Base-by-base conservation (phyloP, 495 filamentous ascomycete species). In the Penicillium nucicola region DNA sequence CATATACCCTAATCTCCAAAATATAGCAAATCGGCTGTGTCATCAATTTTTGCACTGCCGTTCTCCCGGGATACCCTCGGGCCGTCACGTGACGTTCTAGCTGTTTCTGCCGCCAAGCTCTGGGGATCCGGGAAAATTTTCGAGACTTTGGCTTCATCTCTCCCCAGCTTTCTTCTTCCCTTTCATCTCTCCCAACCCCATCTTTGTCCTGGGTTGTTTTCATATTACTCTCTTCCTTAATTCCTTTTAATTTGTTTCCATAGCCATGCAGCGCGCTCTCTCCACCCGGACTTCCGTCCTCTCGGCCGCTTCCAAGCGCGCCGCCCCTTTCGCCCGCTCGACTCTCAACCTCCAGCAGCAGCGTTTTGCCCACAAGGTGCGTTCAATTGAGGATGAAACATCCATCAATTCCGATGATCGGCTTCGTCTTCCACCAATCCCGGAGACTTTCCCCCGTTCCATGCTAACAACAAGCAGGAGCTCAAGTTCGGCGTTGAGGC, bases 401-500 rank as follows among this genome's bases (percentile, higher is more conserved):
- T 6, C 7, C n/a, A 19, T 19, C 28, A 19, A 17, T 33, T 10
- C 20, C 39, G n/a, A 43, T 17, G 12, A 48, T 48, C 42, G 47
- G 19, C 13, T 22, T 17, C 33, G 7, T 28, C 14, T 57, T 53
- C 66, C 53, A 61, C 57, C 42, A 13, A 51, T 60, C 53, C 52
- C 60, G 51, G 53, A 34, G 34, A 40, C 34, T 35, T 35, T 25
- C 37, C 48, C 34, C 43, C 32, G 45, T 33, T 33, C 40, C 46
- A 42, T 58, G 50, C 67, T 69, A 50, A 68, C 57, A 37, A 25
- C 42, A 22, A 64, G 44, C 64, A 97, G 92, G 93, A 98, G 67
- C 81, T 98, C 64, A 97, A 95, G 78, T 98, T 98, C 63, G 95
- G 93, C 61, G 93, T 97, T 55, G 95, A 98, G 64, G 93, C 80